Conservation (phyloP, 148 eudicot species). For the Agrostemma githago region DNA sequence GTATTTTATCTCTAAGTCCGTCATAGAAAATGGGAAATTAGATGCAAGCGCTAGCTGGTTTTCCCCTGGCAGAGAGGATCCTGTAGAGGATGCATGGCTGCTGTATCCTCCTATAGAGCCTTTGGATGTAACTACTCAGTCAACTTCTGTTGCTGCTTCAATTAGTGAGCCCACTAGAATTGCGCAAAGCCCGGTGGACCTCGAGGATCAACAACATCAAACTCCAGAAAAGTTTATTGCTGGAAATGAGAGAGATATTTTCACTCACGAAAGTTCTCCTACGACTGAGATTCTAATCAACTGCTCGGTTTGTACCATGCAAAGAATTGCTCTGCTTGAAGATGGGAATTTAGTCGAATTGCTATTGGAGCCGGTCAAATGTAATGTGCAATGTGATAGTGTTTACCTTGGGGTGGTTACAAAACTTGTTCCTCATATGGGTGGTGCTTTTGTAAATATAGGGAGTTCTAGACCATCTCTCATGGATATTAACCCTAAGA, state of each 20-base stretch:
- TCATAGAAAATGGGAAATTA: conserved; percentile 22
- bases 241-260: conserved; percentile 36
- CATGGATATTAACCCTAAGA: conserved; percentile 60
- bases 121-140: conserved; percentile 23
- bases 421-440: conserved; percentile 87
- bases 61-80: conserved; percentile 37
- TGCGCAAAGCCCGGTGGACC: conserved; percentile 24
- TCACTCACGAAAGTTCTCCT: conserved; percentile 38
- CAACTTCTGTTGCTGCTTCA: conserved; percentile 23
- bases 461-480: conserved; percentile 68
- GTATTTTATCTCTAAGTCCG: conserved; percentile 13
- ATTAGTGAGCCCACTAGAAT: conserved; percentile 24
- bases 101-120: conserved; percentile 28
- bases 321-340: conserved; percentile 92
- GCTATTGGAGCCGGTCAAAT: conserved; percentile 80
- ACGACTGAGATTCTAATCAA: conserved; percentile 74
- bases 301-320: conserved; percentile 89
- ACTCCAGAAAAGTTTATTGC: conserved; percentile 38
- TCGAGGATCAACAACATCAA: conserved; percentile 30
- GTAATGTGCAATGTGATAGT: conserved; percentile 81
- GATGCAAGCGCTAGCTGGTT: conserved; percentile 24
- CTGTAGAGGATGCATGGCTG: conserved; percentile 94
- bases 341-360: conserved; percentile 81
- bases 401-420: conserved; percentile 79
- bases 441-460: conserved; percentile 94